A percentile compares a stretch with the other conserved stretches of the same genome.
phyloP scores from a whole-genome alignment of 345 rosid species.

The Streptanthus diversifolius region DNA sequence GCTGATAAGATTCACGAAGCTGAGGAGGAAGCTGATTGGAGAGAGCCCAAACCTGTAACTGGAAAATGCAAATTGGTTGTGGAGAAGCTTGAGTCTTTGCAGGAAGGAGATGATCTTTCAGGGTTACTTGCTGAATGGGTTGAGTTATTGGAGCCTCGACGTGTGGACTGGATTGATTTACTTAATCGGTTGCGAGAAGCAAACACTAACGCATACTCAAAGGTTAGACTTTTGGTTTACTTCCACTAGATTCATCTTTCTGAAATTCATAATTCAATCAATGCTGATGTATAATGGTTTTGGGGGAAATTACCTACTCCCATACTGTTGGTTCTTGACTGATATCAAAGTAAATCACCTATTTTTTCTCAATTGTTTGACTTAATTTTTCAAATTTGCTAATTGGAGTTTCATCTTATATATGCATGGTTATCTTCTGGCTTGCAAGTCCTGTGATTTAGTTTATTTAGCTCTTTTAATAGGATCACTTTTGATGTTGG shows the following conservation, averaged over 20 bases:
- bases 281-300: background rate
- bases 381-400: background rate
- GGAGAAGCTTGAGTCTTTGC: slow-evolving; percentile 63
- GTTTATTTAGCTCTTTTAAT: background rate
- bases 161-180: slow-evolving; percentile 79
- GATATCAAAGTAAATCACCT: background rate
- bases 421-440: background rate
- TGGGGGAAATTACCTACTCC: background rate
- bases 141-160: slow-evolving; percentile 70
- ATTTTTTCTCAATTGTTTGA: background rate
- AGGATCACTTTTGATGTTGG: background rate
- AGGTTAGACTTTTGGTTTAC: slow-evolving; percentile 46
- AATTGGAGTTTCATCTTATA: background rate
- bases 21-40: slow-evolving; percentile 60
- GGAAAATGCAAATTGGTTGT: slow-evolving; percentile 67
- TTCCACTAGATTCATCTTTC: background rate
- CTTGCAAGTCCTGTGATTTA: background rate
- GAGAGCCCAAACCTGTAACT: slow-evolving; percentile 65
- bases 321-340: slow-evolving; percentile 3
- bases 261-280: background rate
- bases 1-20: slow-evolving; percentile 69
- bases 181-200: slow-evolving; percentile 58
- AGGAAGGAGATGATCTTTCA: slow-evolving; percentile 68
- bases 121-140: slow-evolving; percentile 63
- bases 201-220: slow-evolving; percentile 43